Conservation (phyloP, 2,329 filamentous ascomycete genomes). For the Chrysosporium queenslandicum region DNA sequence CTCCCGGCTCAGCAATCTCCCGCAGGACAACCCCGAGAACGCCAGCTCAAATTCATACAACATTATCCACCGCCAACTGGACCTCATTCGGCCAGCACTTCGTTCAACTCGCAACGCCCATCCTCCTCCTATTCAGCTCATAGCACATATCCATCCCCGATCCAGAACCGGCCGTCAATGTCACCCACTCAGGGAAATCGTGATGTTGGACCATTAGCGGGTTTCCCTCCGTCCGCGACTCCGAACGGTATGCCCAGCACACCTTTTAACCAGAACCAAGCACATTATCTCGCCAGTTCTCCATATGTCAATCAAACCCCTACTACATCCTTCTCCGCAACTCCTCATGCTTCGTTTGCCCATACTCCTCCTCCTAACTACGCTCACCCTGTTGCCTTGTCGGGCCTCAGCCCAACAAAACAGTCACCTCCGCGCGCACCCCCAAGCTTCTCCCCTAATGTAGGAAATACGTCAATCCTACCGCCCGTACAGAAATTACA, state of each 20-base stretch:
- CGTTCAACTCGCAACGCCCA: conserved; percentile 31
- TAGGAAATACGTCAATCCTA: conserved; percentile 26
- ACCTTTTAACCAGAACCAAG: conserved; percentile 18
- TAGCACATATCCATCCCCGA: conserved; percentile 30
- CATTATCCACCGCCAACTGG: conserved; percentile 10
- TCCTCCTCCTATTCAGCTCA: conserved; percentile 35
- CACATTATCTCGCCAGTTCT: conserved; percentile 2
- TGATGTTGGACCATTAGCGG: conserved; percentile 39
- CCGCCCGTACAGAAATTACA: conserved; percentile 35
- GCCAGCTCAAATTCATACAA: conserved; percentile 12
- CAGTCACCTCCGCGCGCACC: conserved; percentile 30
- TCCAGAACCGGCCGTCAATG: conserved; percentile 39
- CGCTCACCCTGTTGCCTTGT: conserved; percentile 31
- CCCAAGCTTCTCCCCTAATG: conserved; percentile 5
- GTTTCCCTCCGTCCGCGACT: conserved; percentile 28
- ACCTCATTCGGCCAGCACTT: conserved; percentile 1
- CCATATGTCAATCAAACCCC: conserved; percentile 25
- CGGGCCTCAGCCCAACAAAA: conserved; percentile 40
- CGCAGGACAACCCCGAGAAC: not conserved
- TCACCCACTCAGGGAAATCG: conserved; percentile 43
- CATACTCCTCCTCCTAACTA: conserved; percentile 18
- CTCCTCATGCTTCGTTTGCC: conserved; percentile 27
- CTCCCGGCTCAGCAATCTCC: not conserved
- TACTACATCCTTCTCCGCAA: conserved; percentile 27
- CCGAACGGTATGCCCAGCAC: conserved; percentile 27